Base-by-base conservation (phyloP, 208 protist species). In the Crithidia acanthocephali region DNA sequence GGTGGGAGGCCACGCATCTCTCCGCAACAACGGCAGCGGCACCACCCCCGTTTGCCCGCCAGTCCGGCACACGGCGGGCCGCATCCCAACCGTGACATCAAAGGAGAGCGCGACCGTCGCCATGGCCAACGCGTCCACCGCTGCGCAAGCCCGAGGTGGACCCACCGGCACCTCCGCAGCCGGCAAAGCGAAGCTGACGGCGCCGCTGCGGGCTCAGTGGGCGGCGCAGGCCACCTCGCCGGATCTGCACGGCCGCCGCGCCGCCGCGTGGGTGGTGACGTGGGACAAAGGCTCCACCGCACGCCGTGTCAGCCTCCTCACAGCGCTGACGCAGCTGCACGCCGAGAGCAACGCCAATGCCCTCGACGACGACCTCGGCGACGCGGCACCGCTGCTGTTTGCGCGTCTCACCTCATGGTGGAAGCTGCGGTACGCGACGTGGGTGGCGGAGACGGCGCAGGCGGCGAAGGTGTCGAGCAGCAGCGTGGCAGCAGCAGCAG, bases 351-450 rank as follows among this genome's bases (percentile, higher is more conserved):
- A 88, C 69, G 85, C 28, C 44, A 84, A 53, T 40, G 62, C 79
- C 20, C 62, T 97, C 10, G 88, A 94, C 63, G 48, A 60, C 4
- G 87, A 95, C 64, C 65, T 97, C 22, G 92, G 92, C 32, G 80
- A 88, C 63, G 85, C 83, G 10, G 85, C 88, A 13, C 83, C 91
- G 59, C 81, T 97, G 35, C 71, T 95, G 32, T 90, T 97, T 42
- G 89, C 88, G 2, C 87, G 90, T 10, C 63, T 97, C 28, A 95
- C 90, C 0, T 84, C 92, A 20, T 95, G 89, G 87, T 81, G 95
- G 63, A 82, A 83, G 45, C 69, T 97, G 47, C 90, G 82, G 30
- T 97, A 92, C 69, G 80, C 76, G 27, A 27, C 60, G 22, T 71
- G 81, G 59, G 32, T 45, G 28, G 35, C 48, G 0, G 67, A 72